Evolutionary conservation across 2,329 filamentous ascomycete species (phyloP), one percentile per base, ranked within the genome.

Genomic region (Ceratocystis albifundus): DNA sequence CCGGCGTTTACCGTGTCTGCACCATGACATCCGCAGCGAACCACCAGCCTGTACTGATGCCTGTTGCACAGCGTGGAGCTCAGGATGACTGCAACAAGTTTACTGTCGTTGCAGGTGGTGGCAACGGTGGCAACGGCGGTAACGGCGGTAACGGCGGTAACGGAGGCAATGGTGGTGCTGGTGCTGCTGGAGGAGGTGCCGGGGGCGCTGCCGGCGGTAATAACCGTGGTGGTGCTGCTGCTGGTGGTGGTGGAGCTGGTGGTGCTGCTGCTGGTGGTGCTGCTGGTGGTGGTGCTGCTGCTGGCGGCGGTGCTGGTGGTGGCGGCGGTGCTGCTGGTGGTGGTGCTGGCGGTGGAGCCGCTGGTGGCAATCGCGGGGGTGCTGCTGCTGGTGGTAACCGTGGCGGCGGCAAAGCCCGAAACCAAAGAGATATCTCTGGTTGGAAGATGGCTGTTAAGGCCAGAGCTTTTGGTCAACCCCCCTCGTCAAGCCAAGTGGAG

Each of bases 11-110:
- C 76, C 83, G 85, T 70, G 75, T 85, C 69, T 88, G 85, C 78
- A 83, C 81, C 71, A 85, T 88, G 81, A 78, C 80, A 32, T 75
- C 80, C 68, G 76, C 85, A n/a, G 76, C 82, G 70, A 88, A 87
- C 77, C 85, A 88, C 72, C 84, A 87, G 76, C 83, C 83, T 66
- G 82, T 86, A 8, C 72, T 85, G 65, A 86, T 86, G 84, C 83
- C 84, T 64, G 80, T 87, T 65, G 84, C 85, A 66, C 84, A 87
- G 75, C 82, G 85, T 74, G 85, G 85, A 74, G 78, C 82, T 59
- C 84, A 87, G 73, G 85, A 88, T 71, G 84, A 87, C 72, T 87
- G 84, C 72, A 76, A 80, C 63, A 82, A 82, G 71, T 83, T 86
- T 71, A 82, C 78, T 57, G 82, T 84, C n/a, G 73, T 71, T 32